Evolutionary conservation across 2,329 filamentous ascomycete genomes (phyloP).

Genomic region (Chaetomiaceae sp.): DNA sequence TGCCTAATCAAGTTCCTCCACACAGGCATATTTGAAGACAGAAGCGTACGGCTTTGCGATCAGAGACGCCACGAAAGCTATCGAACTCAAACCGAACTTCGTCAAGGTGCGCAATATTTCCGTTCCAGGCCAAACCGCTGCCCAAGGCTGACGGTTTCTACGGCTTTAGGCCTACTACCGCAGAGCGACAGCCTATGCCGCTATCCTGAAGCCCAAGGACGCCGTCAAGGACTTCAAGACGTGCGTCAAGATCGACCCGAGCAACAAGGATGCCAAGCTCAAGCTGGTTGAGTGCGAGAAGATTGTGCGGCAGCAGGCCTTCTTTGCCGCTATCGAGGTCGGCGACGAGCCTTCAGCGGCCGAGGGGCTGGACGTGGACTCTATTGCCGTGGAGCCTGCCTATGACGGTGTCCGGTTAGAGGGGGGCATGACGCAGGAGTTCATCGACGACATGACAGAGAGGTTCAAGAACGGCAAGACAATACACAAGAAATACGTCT

Average conservation of each 20-base stretch:
- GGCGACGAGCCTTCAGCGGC: slow-evolving; percentile 88
- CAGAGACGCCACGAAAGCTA: slow-evolving; percentile 81
- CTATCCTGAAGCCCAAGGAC: slow-evolving; percentile 82
- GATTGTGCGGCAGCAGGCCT: slow-evolving; percentile 85
- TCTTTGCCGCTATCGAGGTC: slow-evolving; percentile 91
- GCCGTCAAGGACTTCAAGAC: slow-evolving; percentile 89
- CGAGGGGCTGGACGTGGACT: slow-evolving; percentile 81
- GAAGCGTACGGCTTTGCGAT: slow-evolving; percentile 94
- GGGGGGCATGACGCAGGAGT: slow-evolving; percentile 88
- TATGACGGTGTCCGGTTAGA: slow-evolving; percentile 82
- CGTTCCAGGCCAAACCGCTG: neutral
- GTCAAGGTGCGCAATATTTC: slow-evolving; percentile 63
- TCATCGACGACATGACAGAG: slow-evolving; percentile 95
- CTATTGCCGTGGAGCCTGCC: slow-evolving; percentile 72
- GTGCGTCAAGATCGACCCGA: slow-evolving; percentile 80
- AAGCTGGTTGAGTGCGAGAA: slow-evolving; percentile 93
- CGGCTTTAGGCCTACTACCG: slow-evolving; percentile 77
- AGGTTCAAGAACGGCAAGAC: slow-evolving; percentile 96
- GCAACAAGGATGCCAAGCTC: slow-evolving; percentile 84
- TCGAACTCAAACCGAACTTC: slow-evolving; percentile 82
- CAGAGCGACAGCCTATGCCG: slow-evolving; percentile 84
- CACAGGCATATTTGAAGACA: slow-evolving; percentile 85
- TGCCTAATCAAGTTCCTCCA: slow-evolving; percentile 40
- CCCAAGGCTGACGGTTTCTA: slow-evolving; percentile 5
- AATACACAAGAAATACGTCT: slow-evolving; percentile 93